Evolutionary conservation across 805 yeast species (phyloP).

Genomic region (Starmera amethionina): DNA sequence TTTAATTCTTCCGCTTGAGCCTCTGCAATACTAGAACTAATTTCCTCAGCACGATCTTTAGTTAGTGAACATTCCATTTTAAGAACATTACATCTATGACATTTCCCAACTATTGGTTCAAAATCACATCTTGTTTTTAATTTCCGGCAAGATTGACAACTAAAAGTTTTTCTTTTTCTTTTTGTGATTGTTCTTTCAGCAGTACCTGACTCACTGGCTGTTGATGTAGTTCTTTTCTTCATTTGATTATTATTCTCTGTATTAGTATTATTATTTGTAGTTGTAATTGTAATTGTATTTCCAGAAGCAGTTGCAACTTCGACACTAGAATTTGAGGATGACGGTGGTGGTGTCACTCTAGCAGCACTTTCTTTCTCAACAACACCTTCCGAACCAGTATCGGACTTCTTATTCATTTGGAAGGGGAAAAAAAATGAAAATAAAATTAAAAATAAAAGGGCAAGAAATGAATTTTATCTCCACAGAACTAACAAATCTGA

Average conservation of each 20-base stretch:
- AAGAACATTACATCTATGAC: slow-evolving; percentile 43
- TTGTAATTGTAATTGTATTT: too few species aligned
- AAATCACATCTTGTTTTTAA: slow-evolving; percentile 51
- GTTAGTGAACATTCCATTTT: slow-evolving; percentile 39
- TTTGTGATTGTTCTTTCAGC: slow-evolving; percentile 11
- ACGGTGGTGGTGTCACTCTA: too few species aligned
- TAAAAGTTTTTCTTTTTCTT: slow-evolving; percentile 30
- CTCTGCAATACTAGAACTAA: slow-evolving; percentile 7
- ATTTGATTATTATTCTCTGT: neutral
- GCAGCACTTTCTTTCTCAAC: too few species aligned
- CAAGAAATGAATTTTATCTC: too few species aligned
- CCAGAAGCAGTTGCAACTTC: too few species aligned
- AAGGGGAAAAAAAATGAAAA: too few species aligned
- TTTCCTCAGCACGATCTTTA: slow-evolving; percentile 18
- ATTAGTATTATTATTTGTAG: too few species aligned
- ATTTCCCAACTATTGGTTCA: slow-evolving; percentile 31
- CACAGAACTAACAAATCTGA: too few species aligned
- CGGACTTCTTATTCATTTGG: too few species aligned
- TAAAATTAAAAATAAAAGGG: too few species aligned
- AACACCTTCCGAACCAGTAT: too few species aligned
- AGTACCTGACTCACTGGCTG: slow-evolving; percentile 1
- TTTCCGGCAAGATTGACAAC: slow-evolving; percentile 43
- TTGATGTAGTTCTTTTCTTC: slow-evolving; percentile 9
- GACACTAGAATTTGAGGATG: too few species aligned
- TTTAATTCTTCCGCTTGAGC: slow-evolving; percentile 3